Base-by-base conservation (phyloP, 2,329 filamentous ascomycete genomes). In the Dothideomycetes sp. region DNA sequence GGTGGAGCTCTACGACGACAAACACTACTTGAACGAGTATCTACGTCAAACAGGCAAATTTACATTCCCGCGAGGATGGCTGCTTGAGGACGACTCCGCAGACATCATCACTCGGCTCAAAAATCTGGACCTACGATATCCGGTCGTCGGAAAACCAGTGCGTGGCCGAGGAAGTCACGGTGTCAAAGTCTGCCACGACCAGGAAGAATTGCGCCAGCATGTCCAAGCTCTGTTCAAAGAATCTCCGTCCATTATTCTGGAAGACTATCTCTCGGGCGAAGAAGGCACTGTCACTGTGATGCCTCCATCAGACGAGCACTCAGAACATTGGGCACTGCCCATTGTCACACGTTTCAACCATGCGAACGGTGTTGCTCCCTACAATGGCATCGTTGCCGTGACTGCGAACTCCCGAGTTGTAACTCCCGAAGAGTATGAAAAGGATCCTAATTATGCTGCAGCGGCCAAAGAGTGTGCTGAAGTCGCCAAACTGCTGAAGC, bases 271-370 rank as follows among this genome's bases (percentile, higher is more conserved):
- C 0, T 41, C 52, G 0, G 68, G 69, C 1, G 61, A 70, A 43
- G 70, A 74, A 48, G 68, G 56, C 0, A 74, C 70, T 0, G 59
- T 74, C 2, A 73, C 68, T 0, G 62, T 73, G 0, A 71, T 73
- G 69, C 68, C 70, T 1, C 69, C 68, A 2, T 62, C 57, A 0
- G 39, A 47, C 0, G 46, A 47, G 1, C 43, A 43, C 0, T 44
- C 50, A 0, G 51, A 55, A 0, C 67, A 73, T 47, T 67, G 63
- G 61, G 54, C 64, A 4, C 49, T 72, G 23, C 65, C 66, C 0
- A 54, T 69, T 0, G 67, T 73, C 8, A 56, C 56, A 0, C 58
- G 68, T 2, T 71, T 68, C 53, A 70, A 71, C 46, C 69, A 73
- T 33, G 46, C 55, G 1, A 54, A 66, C 29, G 66, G 62, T 2